These are phyloP conservation scores for Favolaschia claudopus DNA, from an alignment of 768 basidiomycete species.

Conservation along the genomic window DNA sequence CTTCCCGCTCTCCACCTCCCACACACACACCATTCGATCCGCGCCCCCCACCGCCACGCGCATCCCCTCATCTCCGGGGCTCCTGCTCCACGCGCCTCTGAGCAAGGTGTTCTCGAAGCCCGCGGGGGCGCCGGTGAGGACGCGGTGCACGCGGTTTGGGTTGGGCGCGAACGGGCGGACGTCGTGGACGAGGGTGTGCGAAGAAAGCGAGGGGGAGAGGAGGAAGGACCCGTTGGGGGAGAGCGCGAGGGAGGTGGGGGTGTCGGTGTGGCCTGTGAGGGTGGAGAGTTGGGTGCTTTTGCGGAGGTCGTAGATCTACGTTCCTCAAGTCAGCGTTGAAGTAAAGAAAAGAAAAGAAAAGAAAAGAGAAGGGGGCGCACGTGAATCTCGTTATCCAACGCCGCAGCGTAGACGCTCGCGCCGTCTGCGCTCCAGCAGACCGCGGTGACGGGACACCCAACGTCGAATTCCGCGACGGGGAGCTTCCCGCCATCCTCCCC, in stretches of 20 bases:
- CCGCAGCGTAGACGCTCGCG: constrained; percentile 87
- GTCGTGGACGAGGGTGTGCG: constrained; percentile 89
- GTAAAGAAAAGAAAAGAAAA: constrained; percentile 15
- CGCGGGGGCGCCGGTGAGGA: constrained; percentile 84
- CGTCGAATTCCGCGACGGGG: constrained; percentile 79
- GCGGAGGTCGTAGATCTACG: constrained; percentile 88
- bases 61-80: constrained; percentile 82
- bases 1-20: constrained; percentile 83
- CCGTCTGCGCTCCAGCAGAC: constrained; percentile 95
- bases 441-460: constrained; percentile 90
- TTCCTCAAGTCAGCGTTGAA: background rate
- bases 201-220: constrained; percentile 91
- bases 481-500: constrained; percentile 76
- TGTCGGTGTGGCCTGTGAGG: constrained; percentile 88
- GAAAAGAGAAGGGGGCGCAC: constrained; percentile 53
- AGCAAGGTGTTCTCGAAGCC: constrained; percentile 92
- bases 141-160: constrained; percentile 81
- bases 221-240: constrained; percentile 90
- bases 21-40: constrained; percentile 85
- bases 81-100: constrained; percentile 87
- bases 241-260: constrained; percentile 90
- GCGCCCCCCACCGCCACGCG: constrained; percentile 91
- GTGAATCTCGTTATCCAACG: constrained; percentile 95
- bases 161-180: constrained; percentile 93
- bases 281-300: constrained; percentile 83